phyloP scores from a whole-genome alignment of 257 asterid species.

The Scutellaria galericulata region DNA sequence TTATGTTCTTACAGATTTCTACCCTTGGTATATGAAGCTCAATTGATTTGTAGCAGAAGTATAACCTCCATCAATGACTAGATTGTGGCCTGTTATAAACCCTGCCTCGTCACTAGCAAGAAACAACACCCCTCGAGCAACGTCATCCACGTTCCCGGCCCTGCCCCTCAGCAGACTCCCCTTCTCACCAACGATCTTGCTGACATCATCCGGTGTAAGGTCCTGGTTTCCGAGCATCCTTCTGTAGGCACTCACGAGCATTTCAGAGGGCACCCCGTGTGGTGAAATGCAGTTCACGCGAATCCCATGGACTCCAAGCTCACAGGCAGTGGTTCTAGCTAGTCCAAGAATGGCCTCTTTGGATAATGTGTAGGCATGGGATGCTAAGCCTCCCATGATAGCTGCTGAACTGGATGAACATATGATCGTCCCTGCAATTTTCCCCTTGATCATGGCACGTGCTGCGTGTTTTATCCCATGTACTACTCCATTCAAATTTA shows the following conservation, averaged over 20 bases:
- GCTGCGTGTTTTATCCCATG: conserved; percentile 89
- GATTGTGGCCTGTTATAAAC: conserved; percentile 78
- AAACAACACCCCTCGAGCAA: conserved; percentile 67
- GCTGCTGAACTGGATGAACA: conserved; percentile 93
- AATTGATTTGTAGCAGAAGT: conserved; percentile 55
- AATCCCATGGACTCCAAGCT: conserved; percentile 72
- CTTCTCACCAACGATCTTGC: conserved; percentile 61
- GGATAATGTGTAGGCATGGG: conserved; percentile 75
- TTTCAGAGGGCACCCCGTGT: conserved; percentile 84
- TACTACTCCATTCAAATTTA: conserved; percentile 71
- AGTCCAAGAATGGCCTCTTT: conserved; percentile 76
- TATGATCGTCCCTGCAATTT: conserved; percentile 56
- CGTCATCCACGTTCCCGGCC: conserved; percentile 67
- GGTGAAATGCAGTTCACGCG: conserved; percentile 81
- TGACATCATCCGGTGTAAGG: conserved; percentile 58
- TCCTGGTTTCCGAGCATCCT: conserved; percentile 51
- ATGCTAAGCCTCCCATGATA: conserved; percentile 75
- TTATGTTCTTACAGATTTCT: not conserved
- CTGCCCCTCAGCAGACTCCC: conserved; percentile 77
- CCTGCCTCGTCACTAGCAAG: conserved; percentile 81
- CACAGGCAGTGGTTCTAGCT: conserved; percentile 77
- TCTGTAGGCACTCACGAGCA: conserved; percentile 62
- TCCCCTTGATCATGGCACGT: conserved; percentile 61
- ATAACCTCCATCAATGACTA: conserved; percentile 84
- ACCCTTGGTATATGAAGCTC: conserved; percentile 61